A percentile compares a stretch with the other conserved stretches of the same genome.
phyloP scores from a whole-genome alignment of 345 rosid genomes.

The Gynandropsis gynandra region DNA sequence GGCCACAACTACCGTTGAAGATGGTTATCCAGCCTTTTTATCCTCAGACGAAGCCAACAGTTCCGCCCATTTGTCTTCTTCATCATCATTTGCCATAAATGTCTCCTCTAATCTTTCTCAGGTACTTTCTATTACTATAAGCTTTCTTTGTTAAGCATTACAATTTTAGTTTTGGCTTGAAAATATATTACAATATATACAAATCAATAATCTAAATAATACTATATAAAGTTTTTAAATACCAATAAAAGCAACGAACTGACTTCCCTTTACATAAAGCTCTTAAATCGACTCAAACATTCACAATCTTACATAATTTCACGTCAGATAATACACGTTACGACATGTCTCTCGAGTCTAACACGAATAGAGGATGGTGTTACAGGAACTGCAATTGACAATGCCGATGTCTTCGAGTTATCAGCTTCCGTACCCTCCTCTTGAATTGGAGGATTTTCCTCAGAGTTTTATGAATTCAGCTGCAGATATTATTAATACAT shows the following conservation, averaged over 20 bases:
- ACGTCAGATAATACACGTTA: too few relatives aligned
- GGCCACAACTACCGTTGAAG: not conserved
- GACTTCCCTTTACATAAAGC: too few relatives aligned
- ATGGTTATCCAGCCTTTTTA: not conserved
- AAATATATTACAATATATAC: too few relatives aligned
- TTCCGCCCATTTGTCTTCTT: conserved; percentile 1
- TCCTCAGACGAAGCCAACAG: conserved; percentile 63
- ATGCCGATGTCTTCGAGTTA: conserved; percentile 15
- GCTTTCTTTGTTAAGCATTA: too few relatives aligned
- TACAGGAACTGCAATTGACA: conserved; percentile 57
- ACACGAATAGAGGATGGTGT: not conserved
- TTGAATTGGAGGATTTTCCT: conserved; percentile 55
- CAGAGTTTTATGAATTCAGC: conserved; percentile 24
- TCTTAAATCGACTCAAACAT: too few relatives aligned
- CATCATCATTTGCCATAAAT: conserved; percentile 22
- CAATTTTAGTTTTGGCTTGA: too few relatives aligned
- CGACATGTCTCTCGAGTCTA: too few relatives aligned
- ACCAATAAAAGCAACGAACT: too few relatives aligned
- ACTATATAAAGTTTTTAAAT: too few relatives aligned
- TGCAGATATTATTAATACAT: conserved; percentile 23
- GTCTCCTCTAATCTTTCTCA: conserved; percentile 43
- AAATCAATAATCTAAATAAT: too few relatives aligned
- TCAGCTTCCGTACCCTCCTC: conserved; percentile 43
- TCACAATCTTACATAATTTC: too few relatives aligned
- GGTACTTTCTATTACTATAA: conserved; percentile 12